Evolutionary conservation across 805 yeast genomes (phyloP), one percentile per base, ranked within the genome.

Genomic region (Alloascoidea africana): DNA sequence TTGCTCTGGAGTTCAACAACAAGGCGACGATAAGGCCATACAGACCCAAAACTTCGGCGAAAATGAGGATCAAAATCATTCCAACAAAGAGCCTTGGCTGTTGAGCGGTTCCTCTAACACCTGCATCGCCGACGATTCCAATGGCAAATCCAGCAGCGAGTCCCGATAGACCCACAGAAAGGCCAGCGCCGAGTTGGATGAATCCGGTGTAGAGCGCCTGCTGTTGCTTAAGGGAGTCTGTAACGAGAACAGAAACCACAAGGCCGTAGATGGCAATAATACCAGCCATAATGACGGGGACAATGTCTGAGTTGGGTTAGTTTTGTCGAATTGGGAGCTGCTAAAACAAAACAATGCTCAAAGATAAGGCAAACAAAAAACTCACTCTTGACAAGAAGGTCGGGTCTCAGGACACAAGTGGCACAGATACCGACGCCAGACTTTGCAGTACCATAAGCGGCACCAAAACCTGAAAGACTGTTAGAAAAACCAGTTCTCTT

Each of bases 381-480:
- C 41, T 34, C 33, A 46, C 43, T 83, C 67, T 77, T 85, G 52
- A 89, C 87, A 57, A 87, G 66, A 59, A 87, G 72, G 60, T 89
- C 98, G 49, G 98, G 98, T 78, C 96, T 84, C 59, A 89, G 69
- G 44, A 87, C 96, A 65, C 94, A 82, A 48, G 96, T 85, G 58
- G 95, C 98, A 68, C 96, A 89, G 59, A 89, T 87, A 76, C 97
- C 98, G 48, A 91, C 95, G 69, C 98, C 98, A 17, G 96, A 82
- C 65, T 89, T 89, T 56, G 98, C 98, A 48, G 97, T 89, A 69
- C 98, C 98, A 64, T 87, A 87, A 41, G 96, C 84, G 54, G 98
- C 97, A 69, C 98, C 98, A 59, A 87, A 85, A 58, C 46, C 46
- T 43, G 18, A 33, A 23, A 14, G 18, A 14, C 5, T 11, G 36